Conservation (phyloP, 164 flowering plant species). For the Aristolochia contorta region DNA sequence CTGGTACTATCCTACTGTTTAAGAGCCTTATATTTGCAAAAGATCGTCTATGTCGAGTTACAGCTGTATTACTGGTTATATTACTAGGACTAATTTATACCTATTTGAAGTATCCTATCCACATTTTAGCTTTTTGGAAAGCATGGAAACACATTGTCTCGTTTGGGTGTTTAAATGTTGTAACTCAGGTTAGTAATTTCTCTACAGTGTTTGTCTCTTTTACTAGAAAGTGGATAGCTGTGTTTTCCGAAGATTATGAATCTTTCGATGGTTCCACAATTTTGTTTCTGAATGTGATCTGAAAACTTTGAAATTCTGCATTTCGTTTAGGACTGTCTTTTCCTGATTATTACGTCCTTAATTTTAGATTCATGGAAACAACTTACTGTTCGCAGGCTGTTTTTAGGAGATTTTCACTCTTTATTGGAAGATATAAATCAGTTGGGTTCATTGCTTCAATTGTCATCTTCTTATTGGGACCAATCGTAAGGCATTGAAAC, state of each 20-base stretch:
- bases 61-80: background rate
- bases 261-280: too few relatives aligned
- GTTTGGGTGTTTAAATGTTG: constrained; percentile 6
- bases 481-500: background rate
- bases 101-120: constrained; percentile 6
- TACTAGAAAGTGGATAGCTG: too few relatives aligned
- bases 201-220: too few relatives aligned
- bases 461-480: background rate
- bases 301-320: too few relatives aligned
- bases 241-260: too few relatives aligned
- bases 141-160: constrained; percentile 8
- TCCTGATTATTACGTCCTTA: too few relatives aligned
- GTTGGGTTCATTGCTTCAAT: constrained; percentile 3
- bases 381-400: background rate
- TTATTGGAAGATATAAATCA: constrained; percentile 3
- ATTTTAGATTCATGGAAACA: too few relatives aligned
- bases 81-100: constrained; percentile 5
- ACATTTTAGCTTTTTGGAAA: constrained; percentile 4
- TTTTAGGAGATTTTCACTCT: background rate
- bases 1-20: background rate
- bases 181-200: constrained; percentile 5
- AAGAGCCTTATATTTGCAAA: background rate
- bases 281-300: too few relatives aligned
- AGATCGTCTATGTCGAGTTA: background rate
- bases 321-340: too few relatives aligned